phyloP scores from a whole-genome alignment of 371 early-diverging fungal genomes.

The Mortierella sp. region DNA sequence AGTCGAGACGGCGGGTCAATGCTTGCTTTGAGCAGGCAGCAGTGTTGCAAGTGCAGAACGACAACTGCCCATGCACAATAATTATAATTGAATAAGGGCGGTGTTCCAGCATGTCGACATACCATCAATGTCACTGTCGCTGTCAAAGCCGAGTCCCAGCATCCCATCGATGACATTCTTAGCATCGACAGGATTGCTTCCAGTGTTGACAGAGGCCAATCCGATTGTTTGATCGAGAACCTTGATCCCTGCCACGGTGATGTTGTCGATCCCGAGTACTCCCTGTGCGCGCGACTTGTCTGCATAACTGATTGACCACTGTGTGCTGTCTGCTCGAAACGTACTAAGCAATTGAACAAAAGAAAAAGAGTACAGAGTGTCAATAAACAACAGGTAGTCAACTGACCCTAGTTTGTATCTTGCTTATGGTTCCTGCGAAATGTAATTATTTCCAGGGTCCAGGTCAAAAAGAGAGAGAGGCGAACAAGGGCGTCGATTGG shows the following conservation, averaged over 20 bases:
- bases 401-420: background rate
- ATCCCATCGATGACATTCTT: slow-evolving; percentile 38
- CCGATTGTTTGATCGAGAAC: slow-evolving; percentile 43
- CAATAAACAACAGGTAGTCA: background rate
- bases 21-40: background rate
- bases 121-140: slow-evolving; percentile 36
- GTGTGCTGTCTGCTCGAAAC: slow-evolving; percentile 17
- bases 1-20: background rate
- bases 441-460: background rate
- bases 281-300: slow-evolving; percentile 39
- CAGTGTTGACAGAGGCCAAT: slow-evolving; percentile 36
- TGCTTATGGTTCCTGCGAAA: background rate
- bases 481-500: background rate
- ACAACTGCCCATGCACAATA: background rate
- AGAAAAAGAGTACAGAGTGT: background rate
- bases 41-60: background rate
- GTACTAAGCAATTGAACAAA: slow-evolving; percentile 18
- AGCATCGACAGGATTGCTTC: background rate
- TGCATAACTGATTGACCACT: slow-evolving; percentile 47
- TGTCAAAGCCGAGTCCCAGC: slow-evolving; percentile 51
- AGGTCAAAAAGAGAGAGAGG: background rate
- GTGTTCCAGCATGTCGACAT: background rate
- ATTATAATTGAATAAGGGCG: background rate
- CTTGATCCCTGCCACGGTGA: slow-evolving; percentile 46
- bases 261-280: slow-evolving; percentile 32